phyloP scores from a whole-genome alignment of 1,139 yeast species.

The Geotrichum candidum region DNA sequence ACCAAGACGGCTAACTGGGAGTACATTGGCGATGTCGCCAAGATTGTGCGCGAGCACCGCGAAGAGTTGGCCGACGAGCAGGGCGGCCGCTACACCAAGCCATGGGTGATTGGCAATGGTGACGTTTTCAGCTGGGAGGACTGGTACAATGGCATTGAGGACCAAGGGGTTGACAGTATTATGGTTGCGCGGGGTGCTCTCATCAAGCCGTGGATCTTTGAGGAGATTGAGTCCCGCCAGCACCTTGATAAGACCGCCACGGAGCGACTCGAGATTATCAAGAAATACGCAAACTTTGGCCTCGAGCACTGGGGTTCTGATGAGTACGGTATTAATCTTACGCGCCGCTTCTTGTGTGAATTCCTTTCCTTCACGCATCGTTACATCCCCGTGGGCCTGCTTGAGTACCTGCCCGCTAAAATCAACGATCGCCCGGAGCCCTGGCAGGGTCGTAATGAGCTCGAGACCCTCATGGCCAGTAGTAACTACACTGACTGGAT shows the following conservation, averaged over 20 bases:
- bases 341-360: slow-evolving; percentile 90
- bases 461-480: slow-evolving; percentile 84
- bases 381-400: slow-evolving; percentile 87
- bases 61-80: slow-evolving; percentile 43
- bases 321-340: slow-evolving; percentile 82
- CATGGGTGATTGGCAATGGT: slow-evolving; percentile 77
- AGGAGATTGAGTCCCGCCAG: slow-evolving; percentile 85
- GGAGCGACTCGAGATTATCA: slow-evolving; percentile 74
- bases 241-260: slow-evolving; percentile 84
- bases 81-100: slow-evolving; percentile 33
- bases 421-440: slow-evolving; percentile 89
- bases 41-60: slow-evolving; percentile 51
- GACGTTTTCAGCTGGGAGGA: slow-evolving; percentile 84
- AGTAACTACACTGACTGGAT: slow-evolving; percentile 91
- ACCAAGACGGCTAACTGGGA: slow-evolving; percentile 91
- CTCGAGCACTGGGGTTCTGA: slow-evolving; percentile 98
- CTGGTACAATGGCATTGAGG: slow-evolving; percentile 70
- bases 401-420: slow-evolving; percentile 82
- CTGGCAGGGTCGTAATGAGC: slow-evolving; percentile 91
- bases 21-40: slow-evolving; percentile 72
- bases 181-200: slow-evolving; percentile 98
- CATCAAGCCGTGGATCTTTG: slow-evolving; percentile 98
- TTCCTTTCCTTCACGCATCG: slow-evolving; percentile 90
- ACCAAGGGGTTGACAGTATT: slow-evolving; percentile 72
- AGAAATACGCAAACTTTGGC: slow-evolving; percentile 68